Conservation (phyloP, 2,329 filamentous ascomycete species). For the Chaetomium strumarium region DNA sequence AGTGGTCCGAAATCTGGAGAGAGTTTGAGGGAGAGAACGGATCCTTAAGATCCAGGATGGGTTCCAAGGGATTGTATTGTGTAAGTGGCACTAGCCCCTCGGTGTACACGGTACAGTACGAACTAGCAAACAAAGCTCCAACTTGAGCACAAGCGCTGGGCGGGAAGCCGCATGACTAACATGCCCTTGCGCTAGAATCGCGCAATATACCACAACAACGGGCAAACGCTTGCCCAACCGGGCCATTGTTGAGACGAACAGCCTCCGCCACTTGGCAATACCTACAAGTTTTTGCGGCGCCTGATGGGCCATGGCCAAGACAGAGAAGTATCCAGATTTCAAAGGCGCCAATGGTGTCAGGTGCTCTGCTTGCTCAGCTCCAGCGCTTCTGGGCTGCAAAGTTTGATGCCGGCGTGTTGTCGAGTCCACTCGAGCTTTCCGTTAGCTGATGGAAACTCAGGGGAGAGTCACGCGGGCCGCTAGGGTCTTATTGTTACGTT, state of each 20-base stretch:
- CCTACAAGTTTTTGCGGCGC: neutral
- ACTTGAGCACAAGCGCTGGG: slow-evolving; percentile 11
- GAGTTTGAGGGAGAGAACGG: neutral
- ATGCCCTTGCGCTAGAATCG: slow-evolving; percentile 4
- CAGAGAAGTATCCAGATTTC: neutral
- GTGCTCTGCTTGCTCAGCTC: slow-evolving; percentile 4
- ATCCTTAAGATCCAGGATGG: slow-evolving; percentile 13
- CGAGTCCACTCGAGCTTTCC: slow-evolving; percentile 16
- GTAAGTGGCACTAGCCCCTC: slow-evolving; percentile 10
- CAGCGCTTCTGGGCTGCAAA: slow-evolving; percentile 17
- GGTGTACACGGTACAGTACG: too few relatives aligned
- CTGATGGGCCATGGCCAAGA: neutral
- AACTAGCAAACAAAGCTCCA: slow-evolving; percentile 16
- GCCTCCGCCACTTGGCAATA: neutral
- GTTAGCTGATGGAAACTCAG: slow-evolving; percentile 27
- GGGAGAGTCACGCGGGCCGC: slow-evolving; percentile 24
- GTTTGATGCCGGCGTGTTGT: slow-evolving; percentile 18
- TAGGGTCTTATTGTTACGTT: slow-evolving; percentile 23
- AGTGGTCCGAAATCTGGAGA: neutral
- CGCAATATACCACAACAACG: slow-evolving; percentile 1
- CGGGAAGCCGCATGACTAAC: slow-evolving; percentile 14
- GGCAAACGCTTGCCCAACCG: neutral
- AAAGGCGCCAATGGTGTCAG: slow-evolving; percentile 14
- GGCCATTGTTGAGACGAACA: neutral
- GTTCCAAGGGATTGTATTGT: slow-evolving; percentile 16